Conservation (phyloP, 495 filamentous ascomycete species). For the Gamarada debralockiae region DNA sequence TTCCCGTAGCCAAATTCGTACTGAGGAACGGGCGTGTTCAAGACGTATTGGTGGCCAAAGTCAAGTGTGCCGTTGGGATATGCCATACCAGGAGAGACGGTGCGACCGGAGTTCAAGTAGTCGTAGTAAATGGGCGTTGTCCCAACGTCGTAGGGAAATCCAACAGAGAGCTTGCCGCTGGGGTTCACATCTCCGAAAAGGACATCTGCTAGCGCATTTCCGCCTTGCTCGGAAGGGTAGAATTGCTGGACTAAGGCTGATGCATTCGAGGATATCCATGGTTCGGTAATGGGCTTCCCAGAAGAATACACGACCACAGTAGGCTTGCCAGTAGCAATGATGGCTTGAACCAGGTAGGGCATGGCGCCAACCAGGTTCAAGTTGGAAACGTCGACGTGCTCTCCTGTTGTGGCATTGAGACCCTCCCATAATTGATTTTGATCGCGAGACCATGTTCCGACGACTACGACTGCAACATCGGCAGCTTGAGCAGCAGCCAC, state of each 20-base stretch:
- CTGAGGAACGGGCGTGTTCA: conserved; percentile 48
- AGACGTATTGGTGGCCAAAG: conserved; percentile 65
- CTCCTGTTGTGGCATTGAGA: conserved; percentile 67
- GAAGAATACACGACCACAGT: conserved; percentile 66
- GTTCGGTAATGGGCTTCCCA: conserved; percentile 66
- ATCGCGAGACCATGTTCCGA: conserved; percentile 70
- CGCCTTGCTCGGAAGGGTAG: conserved; percentile 75
- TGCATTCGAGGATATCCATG: conserved; percentile 58
- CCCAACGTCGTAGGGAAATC: conserved; percentile 58
- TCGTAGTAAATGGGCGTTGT: conserved; percentile 67
- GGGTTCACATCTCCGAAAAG: conserved; percentile 89
- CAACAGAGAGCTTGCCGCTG: conserved; percentile 63
- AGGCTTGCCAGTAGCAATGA: conserved; percentile 60
- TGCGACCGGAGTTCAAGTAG: conserved; percentile 59
- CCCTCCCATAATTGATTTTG: conserved; percentile 64
- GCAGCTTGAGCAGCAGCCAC: conserved; percentile 57
- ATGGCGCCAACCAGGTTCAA: conserved; percentile 69
- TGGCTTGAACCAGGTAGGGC: conserved; percentile 57
- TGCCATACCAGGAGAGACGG: conserved; percentile 42
- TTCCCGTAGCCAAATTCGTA: conserved; percentile 66
- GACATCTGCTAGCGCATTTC: conserved; percentile 84
- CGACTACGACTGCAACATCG: conserved; percentile 66
- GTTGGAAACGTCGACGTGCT: conserved; percentile 60
- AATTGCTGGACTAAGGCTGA: conserved; percentile 65
- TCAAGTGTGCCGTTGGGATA: conserved; percentile 52